Evolutionary conservation across 495 filamentous ascomycete genomes (phyloP), one percentile per base, ranked within the genome.

Genomic region (Hyaloscypha finlandica): DNA sequence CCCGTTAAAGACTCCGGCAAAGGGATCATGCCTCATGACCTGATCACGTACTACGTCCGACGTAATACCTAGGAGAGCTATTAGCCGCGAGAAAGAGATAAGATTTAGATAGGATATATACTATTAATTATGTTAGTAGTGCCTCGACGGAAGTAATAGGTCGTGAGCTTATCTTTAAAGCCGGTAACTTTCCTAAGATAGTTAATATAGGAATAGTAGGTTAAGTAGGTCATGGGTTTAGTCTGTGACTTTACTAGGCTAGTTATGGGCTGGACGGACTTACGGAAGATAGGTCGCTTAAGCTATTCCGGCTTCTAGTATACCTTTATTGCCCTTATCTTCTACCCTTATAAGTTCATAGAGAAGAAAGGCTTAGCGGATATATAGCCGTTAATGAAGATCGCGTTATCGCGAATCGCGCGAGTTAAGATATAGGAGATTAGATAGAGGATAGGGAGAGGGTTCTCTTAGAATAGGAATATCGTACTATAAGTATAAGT

Each of bases 281-380:
- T 68, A 3, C 64, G 63, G 37, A 74, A 74, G 35, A 74, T 52
- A 9, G 66, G 72, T 31, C 37, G 51, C 64, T 68, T 74, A 8
- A 68, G 67, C 67, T 37, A 62, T 59, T 67, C 60, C 35, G 56
- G 69, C 66, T 74, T 70, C 72, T 56, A 74, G 33, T 74, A 56
- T 1, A 74, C 61, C 64, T 62, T 63, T 31, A 72, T 70, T 30
- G 64, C 63, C 45, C 32, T 70, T 22, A 67, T 59, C 0, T 29
- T 16, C 51, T 45, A 25, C 29, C 45, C 51, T 45, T 37, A 3
- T 16, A 72, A 67, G 61, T 70, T 37, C 2, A 55, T 68, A 11
- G 56, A 22, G 33, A 72, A 74, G 55, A 74, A 72, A 33, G 64
- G 67, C 60, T 70, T 51, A n/a, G 72, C 59, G 37, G 57, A 64